These are phyloP conservation scores for Fraxinus albicans DNA, from an alignment of 305 asterid species.

Conservation along the genomic window DNA sequence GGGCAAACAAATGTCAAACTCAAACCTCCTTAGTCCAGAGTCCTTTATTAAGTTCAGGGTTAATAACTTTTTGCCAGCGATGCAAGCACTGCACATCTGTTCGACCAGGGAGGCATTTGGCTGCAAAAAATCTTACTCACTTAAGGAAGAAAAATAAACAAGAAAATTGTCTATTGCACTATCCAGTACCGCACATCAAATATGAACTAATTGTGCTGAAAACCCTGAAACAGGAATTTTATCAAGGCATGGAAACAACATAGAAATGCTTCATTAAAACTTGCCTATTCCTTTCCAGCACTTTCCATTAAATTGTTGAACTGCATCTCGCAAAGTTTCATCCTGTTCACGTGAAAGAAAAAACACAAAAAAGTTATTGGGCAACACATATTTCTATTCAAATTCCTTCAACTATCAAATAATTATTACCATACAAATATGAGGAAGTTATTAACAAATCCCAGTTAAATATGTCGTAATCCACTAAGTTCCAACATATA, in stretches of 20 bases:
- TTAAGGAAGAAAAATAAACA: not conserved
- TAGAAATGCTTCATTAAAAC: not conserved
- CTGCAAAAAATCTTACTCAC: conserved; percentile 29
- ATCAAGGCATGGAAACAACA: not conserved
- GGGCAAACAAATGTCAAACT: not conserved
- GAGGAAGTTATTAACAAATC: not conserved
- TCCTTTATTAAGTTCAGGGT: conserved; percentile 57
- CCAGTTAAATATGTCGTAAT: not conserved
- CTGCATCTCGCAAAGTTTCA: conserved; percentile 39
- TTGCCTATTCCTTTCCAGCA: conserved; percentile 57
- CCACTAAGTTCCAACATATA: not conserved
- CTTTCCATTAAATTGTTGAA: conserved; percentile 36
- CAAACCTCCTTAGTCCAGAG: conserved; percentile 62
- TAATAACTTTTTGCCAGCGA: conserved; percentile 65
- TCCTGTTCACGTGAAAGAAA: conserved; percentile 32
- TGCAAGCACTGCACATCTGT: conserved; percentile 65
- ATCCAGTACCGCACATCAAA: not conserved
- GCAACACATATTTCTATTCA: not conserved
- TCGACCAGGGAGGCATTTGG: conserved; percentile 48
- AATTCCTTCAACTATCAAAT: not conserved
- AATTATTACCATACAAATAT: not conserved
- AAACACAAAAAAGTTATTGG: not conserved
- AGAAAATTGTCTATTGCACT: not conserved
- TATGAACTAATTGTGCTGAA: not conserved
- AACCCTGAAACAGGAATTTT: not conserved